Evolutionary conservation across 495 filamentous ascomycete genomes (phyloP), one percentile per base, ranked within the genome.

Genomic region (Penicillium mononematosum): DNA sequence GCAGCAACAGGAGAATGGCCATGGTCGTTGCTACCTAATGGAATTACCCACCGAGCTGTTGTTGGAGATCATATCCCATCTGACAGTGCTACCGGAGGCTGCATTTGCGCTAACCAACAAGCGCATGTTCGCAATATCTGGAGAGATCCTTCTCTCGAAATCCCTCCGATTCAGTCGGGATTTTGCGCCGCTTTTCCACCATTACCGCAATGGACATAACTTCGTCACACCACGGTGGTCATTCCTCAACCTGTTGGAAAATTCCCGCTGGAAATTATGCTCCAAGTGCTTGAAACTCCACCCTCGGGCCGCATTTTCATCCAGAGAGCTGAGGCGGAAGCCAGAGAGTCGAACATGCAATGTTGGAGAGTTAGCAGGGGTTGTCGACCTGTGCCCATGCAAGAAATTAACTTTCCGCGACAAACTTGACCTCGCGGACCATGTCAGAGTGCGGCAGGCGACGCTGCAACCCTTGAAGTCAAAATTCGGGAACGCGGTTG

Each of bases 301-400:
- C 49, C 74, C 74, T 11, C 72, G 69, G 32, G 61, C 55, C 27
- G 64, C 70, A 8, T 79, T 77, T 25, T 53, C 71, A 5, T 53
- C 70, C 4, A 67, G 68, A 43, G 74, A 79, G 52, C 46, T 78
- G 6, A 62, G 66, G 58, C 68, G 68, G 45, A 72, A 75, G 17
- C 31, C 76, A 3, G 74, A 76, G 25, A 57, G 58, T 20, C 70
- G 76, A 16, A 60, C 62, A 10, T 79, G 76, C 56, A 70, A 71
- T 29, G 47, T 79, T 36, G 76, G 76, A n/a, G 65, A 65, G 12
- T 52, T 71, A 16, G 75, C 75, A 8, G 76, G 76, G 5, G 66
- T 79, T 32, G 74, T 79, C 38, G 76, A 79, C 42, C 43, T 79
- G 19, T 79, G 76, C 38, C 76, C 76, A 17, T 79, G 76, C 72